Evolutionary conservation across 225 moss, liverwort and hornwort genomes (phyloP).

Genomic region (Bryoerythrophyllum caledonicum): DNA sequence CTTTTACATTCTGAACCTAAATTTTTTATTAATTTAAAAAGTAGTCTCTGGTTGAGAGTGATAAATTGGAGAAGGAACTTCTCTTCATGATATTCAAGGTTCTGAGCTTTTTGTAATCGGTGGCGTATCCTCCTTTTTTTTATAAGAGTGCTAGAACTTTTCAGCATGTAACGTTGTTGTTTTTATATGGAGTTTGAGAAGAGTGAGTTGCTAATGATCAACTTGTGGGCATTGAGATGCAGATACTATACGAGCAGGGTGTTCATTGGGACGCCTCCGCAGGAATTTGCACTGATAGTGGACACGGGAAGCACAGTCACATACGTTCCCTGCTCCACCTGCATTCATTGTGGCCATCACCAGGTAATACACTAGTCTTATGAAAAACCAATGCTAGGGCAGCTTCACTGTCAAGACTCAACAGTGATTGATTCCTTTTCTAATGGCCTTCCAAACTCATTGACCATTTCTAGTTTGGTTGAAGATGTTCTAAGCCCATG

Average conservation of each 20-base stretch:
- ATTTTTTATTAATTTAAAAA: not conserved
- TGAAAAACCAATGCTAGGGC: too few relatives aligned
- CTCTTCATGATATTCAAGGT: not conserved
- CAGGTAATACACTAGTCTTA: conserved; percentile 27
- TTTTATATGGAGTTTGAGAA: not conserved
- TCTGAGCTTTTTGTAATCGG: too few relatives aligned
- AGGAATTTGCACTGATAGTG: conserved; percentile 91
- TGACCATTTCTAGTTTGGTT: too few relatives aligned
- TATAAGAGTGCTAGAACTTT: too few relatives aligned
- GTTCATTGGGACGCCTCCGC: conserved; percentile 77
- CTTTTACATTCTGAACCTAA: too few relatives aligned
- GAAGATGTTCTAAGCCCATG: too few relatives aligned
- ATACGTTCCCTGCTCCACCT: conserved; percentile 94
- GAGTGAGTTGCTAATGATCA: conserved; percentile 18
- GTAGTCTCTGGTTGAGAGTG: not conserved
- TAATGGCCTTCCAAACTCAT: too few relatives aligned
- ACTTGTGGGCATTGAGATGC: conserved; percentile 25
- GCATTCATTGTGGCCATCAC: conserved; percentile 89
- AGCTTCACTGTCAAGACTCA: too few relatives aligned
- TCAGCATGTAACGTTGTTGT: too few relatives aligned
- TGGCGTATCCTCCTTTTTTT: too few relatives aligned
- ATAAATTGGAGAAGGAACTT: not conserved
- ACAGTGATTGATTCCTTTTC: too few relatives aligned
- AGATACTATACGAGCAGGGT: conserved; percentile 91
- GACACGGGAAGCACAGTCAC: conserved; percentile 98